Conservation (phyloP, 2,329 filamentous ascomycete species). For the Didymella arachidicola region DNA sequence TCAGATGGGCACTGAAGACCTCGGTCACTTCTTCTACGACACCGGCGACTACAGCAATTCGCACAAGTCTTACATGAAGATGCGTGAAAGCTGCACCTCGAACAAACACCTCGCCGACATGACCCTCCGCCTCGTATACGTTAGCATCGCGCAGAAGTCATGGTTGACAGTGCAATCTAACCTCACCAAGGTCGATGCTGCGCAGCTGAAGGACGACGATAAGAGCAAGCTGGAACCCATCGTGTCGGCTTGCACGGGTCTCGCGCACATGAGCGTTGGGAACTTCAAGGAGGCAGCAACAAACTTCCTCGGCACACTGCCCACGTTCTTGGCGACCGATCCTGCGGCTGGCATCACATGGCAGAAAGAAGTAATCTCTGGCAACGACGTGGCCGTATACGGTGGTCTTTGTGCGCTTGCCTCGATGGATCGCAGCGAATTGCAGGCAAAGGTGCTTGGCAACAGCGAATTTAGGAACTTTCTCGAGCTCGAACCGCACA, state of each 20-base stretch:
- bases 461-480: conserved; percentile 87
- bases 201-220: conserved; percentile 65
- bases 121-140: conserved; percentile 77
- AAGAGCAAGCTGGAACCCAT: conserved; percentile 68
- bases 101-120: conserved; percentile 85
- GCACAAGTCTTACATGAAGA: conserved; percentile 79
- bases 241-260: conserved; percentile 67
- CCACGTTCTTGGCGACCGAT: conserved; percentile 53
- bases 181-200: conserved; percentile 63
- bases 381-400: conserved; percentile 91
- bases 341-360: conserved; percentile 59
- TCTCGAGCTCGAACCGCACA: conserved; percentile 90
- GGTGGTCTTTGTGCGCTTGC: conserved; percentile 89
- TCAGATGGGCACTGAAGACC: conserved; percentile 93
- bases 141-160: conserved; percentile 77
- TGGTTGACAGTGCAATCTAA: conserved; percentile 74
- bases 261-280: conserved; percentile 65
- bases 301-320: conserved; percentile 71
- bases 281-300: conserved; percentile 73
- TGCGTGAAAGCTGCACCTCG: conserved; percentile 89
- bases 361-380: conserved; percentile 76
- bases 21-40: conserved; percentile 82
- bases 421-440: conserved; percentile 80
- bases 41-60: conserved; percentile 78
- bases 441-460: conserved; percentile 80